phyloP scores from a whole-genome alignment of 2,329 filamentous ascomycete genomes.

The Graphilbum sp. region DNA sequence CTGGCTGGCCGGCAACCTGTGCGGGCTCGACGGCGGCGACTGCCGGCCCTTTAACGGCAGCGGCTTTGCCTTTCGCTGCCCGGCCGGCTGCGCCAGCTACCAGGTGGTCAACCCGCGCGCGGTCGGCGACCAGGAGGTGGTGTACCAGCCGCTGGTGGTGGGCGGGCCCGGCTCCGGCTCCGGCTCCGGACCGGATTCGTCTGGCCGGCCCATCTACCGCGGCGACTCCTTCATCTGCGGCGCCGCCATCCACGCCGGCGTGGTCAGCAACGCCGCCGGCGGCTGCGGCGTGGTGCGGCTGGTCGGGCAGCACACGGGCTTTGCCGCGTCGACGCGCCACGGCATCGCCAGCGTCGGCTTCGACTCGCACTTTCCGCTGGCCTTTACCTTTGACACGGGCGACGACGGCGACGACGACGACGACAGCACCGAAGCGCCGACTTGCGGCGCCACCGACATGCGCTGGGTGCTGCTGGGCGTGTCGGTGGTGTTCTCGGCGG shows the following conservation, averaged over 20 bases:
- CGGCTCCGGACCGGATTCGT: no score
- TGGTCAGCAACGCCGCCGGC: conserved; percentile 47
- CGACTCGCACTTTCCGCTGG: conserved; percentile 75
- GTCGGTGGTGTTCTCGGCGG: conserved; percentile 60
- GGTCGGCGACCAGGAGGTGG: conserved; percentile 52
- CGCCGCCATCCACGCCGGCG: conserved; percentile 58
- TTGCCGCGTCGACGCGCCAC: conserved; percentile 46
- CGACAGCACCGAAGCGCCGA: no score
- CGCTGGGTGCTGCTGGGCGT: conserved; percentile 74
- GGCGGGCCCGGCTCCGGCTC: conserved; percentile 48
- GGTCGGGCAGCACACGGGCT: conserved; percentile 44
- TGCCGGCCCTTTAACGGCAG: conserved; percentile 60
- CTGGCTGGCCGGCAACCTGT: conserved; percentile 55
- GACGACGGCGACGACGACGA: no score
- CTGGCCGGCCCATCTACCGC: conserved; percentile 45
- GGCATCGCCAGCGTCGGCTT: conserved; percentile 67
- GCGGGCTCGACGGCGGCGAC: conserved; percentile 56
- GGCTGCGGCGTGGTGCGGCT: conserved; percentile 58
- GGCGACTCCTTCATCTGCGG: conserved; percentile 70
- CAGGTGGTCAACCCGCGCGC: conserved; percentile 56
- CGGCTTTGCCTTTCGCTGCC: conserved; percentile 58
- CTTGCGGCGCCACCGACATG: conserved; percentile 57
- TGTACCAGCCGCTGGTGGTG: conserved; percentile 49
- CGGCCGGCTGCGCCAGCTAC: conserved; percentile 51
- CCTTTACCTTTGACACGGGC: conserved; percentile 58